Evolutionary conservation across 2,329 filamentous ascomycete genomes (phyloP).

Genomic region (Blastomyces gilchristii): DNA sequence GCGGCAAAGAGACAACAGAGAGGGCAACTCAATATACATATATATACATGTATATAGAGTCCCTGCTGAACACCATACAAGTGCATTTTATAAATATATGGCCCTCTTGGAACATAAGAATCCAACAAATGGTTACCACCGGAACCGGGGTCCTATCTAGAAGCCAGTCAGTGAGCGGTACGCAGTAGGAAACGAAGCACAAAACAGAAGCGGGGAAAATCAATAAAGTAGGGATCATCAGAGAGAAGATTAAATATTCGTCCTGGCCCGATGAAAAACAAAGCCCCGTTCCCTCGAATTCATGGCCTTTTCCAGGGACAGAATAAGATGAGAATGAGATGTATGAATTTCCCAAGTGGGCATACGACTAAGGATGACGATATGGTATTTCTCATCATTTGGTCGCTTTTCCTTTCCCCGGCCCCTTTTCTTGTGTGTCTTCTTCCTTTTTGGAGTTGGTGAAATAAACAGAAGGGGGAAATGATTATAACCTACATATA

Average conservation of each 20-base stretch:
- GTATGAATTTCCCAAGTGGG: conserved; percentile 25
- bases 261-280: conserved; percentile 5
- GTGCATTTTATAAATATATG: background rate
- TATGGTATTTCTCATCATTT: conserved; percentile 80
- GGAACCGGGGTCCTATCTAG: too few species aligned
- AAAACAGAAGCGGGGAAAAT: background rate
- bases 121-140: background rate
- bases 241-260: conserved; percentile 17
- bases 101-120: background rate
- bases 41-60: background rate
- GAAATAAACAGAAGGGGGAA: background rate
- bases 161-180: too few species aligned
- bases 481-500: background rate
- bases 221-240: conserved; percentile 4
- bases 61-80: background rate
- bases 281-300: background rate
- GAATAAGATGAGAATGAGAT: background rate
- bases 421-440: background rate
- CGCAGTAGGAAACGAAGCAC: background rate
- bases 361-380: conserved; percentile 96
- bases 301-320: background rate
- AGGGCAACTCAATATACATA: too few species aligned
- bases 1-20: background rate
- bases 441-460: too few species aligned
- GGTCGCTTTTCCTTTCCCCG: conserved; percentile 11